A percentile compares a stretch with the other conserved stretches of the same genome.
These are phyloP conservation scores for Leersia perrieri DNA, from an alignment of 176 grass and related monocot species.

Conservation along the genomic window DNA sequence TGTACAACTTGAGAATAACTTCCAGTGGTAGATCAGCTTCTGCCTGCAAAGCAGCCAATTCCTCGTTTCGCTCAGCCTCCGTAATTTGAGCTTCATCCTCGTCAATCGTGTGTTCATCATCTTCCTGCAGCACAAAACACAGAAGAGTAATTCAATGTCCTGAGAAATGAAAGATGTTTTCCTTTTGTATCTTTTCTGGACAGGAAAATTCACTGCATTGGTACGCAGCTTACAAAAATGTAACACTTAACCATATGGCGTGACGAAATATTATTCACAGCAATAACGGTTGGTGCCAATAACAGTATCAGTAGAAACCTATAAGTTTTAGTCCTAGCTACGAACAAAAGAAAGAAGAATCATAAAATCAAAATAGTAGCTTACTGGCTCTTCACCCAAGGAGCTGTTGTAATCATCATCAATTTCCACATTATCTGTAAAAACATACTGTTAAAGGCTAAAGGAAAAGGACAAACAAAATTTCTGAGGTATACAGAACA, in stretches of 20 bases:
- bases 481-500: constrained; percentile 13
- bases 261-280: background rate
- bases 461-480: background rate
- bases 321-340: background rate
- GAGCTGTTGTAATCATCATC: constrained; percentile 74
- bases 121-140: constrained; percentile 58
- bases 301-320: background rate
- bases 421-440: constrained; percentile 54
- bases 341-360: background rate
- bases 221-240: background rate
- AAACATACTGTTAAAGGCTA: constrained; percentile 27
- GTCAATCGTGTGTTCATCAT: constrained; percentile 86
- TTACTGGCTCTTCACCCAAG: constrained; percentile 75
- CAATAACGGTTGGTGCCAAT: background rate
- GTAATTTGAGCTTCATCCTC: constrained; percentile 96
- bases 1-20: constrained; percentile 62
- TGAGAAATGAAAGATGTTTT: background rate
- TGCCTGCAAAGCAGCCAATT: constrained; percentile 76
- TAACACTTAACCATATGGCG: background rate
- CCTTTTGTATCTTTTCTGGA: background rate
- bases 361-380: constrained; percentile 19
- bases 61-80: constrained; percentile 70
- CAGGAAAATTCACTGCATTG: background rate
- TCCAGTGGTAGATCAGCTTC: constrained; percentile 92
- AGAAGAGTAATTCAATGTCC: background rate